Base-by-base conservation (phyloP, 1,284 basidiomycete species). In the Apiotrichum gracile region DNA sequence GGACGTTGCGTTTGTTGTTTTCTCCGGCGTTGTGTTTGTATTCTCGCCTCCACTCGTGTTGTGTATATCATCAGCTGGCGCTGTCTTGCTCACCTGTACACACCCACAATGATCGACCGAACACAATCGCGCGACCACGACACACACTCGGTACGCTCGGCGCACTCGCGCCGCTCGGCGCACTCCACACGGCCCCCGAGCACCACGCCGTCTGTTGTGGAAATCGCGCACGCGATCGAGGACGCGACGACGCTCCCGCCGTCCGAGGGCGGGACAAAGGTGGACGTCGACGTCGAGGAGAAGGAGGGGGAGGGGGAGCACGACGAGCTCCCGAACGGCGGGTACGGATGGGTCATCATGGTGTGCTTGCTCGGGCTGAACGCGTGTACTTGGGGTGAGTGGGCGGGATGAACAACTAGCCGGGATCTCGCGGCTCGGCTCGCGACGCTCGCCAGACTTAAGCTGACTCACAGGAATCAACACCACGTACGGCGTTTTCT, bases 321-420 rank as follows among this genome's bases (percentile, higher is more conserved):
- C 10, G 38, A 37, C 44, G 47, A 44, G 40, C 29, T 61, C 8
- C 59, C 59, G 19, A 57, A 61, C 19, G 59, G 59, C 16, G 76
- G 75, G 9, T 77, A 77, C 55, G 76, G 76, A 21, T 77, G 75
- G 76, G 70, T 77, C 42, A 66, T 76, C 26, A 68, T 70, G 13
- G 55, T 58, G 12, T 76, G 73, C 53, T 37, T 68, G 16, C 60
- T 73, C 17, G 60, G 57, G 17, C 54, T 67, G 29, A 75, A 72
- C 44, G 64, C 68, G 4, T 61, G 62, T 12, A 69, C 69, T 4
- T 72, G 70, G 70, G 74, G 75, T 55, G 21, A 38, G 37, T 38
- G n/a, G n/a, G n/a, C n/a, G n/a, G n/a, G n/a, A n/a, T n/a, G n/a
- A n/a, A n/a, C n/a, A n/a, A n/a, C n/a, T n/a, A n/a, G n/a, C n/a